phyloP scores from a whole-genome alignment of 768 basidiomycete species.

The Serendipita sp. region DNA sequence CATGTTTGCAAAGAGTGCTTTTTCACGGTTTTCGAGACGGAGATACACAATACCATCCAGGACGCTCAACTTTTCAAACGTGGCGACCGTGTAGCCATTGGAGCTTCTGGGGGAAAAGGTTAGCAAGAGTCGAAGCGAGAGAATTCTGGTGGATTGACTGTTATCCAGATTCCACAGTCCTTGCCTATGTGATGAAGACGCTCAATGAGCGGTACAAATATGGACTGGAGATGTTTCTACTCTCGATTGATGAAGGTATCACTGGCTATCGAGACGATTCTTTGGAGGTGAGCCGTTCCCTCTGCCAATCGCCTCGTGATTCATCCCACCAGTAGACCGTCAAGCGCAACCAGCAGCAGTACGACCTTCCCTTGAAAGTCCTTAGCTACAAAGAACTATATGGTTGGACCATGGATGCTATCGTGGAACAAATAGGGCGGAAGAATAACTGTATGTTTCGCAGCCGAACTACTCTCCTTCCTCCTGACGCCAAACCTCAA shows the following conservation, averaged over 20 bases:
- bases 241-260: conserved; percentile 98
- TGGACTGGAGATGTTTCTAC: conserved; percentile 73
- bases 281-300: conserved; percentile 45
- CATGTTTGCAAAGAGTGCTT: conserved; percentile 95
- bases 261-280: conserved; percentile 98
- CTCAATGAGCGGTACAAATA: conserved; percentile 91
- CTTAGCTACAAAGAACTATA: conserved; percentile 92
- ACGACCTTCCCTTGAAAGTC: conserved; percentile 89
- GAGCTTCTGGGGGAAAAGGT: conserved; percentile 98
- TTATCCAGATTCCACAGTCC: conserved; percentile 78
- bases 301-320: background rate
- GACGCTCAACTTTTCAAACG: conserved; percentile 68
- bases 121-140: conserved; percentile 11
- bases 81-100: conserved; percentile 90
- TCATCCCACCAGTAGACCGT: conserved; percentile 53
- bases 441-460: conserved; percentile 73
- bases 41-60: conserved; percentile 90
- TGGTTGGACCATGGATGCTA: conserved; percentile 98
- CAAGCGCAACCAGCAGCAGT: conserved; percentile 91
- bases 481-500: background rate
- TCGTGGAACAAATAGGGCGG: conserved; percentile 85
- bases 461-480: background rate
- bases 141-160: background rate
- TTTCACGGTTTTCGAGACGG: conserved; percentile 94
- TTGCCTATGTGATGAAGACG: conserved; percentile 93